Evolutionary conservation across 257 asterid genomes (phyloP), one percentile per base, ranked within the genome.

Genomic region (Solanum piurae): DNA sequence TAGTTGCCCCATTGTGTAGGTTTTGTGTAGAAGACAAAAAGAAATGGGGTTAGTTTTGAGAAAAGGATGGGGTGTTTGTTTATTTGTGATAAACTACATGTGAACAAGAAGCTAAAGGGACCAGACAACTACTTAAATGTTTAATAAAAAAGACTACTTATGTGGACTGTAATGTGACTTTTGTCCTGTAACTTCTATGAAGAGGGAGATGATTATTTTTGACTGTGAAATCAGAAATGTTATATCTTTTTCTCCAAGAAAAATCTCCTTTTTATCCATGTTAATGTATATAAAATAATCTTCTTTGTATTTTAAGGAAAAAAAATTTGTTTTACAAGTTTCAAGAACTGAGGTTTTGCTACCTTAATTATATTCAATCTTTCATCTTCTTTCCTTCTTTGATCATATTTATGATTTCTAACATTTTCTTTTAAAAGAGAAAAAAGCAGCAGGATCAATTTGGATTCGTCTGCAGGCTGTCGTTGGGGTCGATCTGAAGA

Each of bases 301-400:
- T 60, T 60, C 68, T 60, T 18, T 60, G 27, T 12, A 60, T 60
- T 60, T 21, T 49, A 49, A 14, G 60, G 21, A 14, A 49, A 14
- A 49, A 16, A 8, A 21, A 49, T 21, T 49, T 16, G 8, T 49
- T 49, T 14, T 40, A 9, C 68, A 60, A 21, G 68, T 21, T 60
- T 60, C 68, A 55, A 55, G 62, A 55, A 55, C n/a, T 55, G 62
- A 55, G 18, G n/a, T 55, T 55, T 18, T 55, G 23, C 62, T 55
- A 13, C n/a, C 62, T 0, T 55, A 18, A 55, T 55, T 55, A 55
- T 55, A 20, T 0, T 18, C 10, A 55, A 0, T 21, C 0, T 20
- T 58, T 58, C 66, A 49, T 49, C 29, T 29, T 29, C 29, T 29
- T 29, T 29, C 29, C 66, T 58, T 58, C 66, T 58, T 58, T 58